A percentile compares a stretch with the other conserved stretches of the same genome.
These are phyloP conservation scores for Luvunga scandens DNA, from an alignment of 345 rosid species.

Conservation along the genomic window DNA sequence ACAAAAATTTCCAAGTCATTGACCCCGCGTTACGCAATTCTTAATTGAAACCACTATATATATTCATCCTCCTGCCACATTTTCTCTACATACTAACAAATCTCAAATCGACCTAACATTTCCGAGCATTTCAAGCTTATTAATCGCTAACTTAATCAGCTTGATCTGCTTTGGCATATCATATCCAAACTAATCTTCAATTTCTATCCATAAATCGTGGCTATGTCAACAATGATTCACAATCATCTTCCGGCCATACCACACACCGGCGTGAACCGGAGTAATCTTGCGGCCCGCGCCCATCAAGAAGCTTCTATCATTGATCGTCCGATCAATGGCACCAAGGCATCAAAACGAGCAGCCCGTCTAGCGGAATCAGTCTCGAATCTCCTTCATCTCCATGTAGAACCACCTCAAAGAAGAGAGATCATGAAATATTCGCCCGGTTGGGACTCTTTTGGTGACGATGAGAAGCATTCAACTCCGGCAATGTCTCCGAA, in stretches of 20 bases:
- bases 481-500: constrained; percentile 28
- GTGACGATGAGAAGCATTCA: constrained; percentile 4
- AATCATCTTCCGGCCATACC: constrained; percentile 8
- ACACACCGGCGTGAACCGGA: not conserved
- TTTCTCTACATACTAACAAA: not conserved
- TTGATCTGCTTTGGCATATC: not conserved
- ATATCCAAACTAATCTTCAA: not conserved
- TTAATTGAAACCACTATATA: not conserved
- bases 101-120: not conserved
- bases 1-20: not conserved
- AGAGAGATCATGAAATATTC: not conserved
- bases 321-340: not conserved
- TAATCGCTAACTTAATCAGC: not conserved
- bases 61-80: not conserved
- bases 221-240: constrained; percentile 17
- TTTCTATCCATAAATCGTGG: constrained; percentile 13
- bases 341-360: constrained; percentile 8
- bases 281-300: not conserved
- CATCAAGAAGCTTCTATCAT: constrained; percentile 6
- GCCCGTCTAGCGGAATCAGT: constrained; percentile 10
- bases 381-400: constrained; percentile 25
- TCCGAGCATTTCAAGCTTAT: not conserved
- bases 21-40: not conserved
- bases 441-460: not conserved
- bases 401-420: constrained; percentile 12